Base-by-base conservation (phyloP, 768 basidiomycete genomes). In the Phanerochaete carnosa region DNA sequence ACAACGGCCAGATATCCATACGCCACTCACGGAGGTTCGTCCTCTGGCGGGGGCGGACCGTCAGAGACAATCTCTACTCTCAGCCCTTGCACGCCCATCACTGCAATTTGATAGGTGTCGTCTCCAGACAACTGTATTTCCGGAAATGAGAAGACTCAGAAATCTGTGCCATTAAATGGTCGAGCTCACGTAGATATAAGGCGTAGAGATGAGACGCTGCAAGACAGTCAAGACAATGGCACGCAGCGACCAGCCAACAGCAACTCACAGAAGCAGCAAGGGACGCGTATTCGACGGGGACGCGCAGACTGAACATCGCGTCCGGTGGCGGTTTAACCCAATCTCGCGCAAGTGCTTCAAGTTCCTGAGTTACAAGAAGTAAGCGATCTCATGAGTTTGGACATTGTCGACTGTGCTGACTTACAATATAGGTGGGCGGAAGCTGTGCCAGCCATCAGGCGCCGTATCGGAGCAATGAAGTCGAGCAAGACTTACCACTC, bases 81-180 rank as follows among this genome's bases (percentile, higher is more conserved):
- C 61, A 92, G 80, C 56, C 90, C 91, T 70, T 89, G 87, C 12
- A 91, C 85, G 57, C 89, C 88, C 81, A 88, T 86, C 59, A 84
- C 83, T n/a, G 92, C 91, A 63, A 94, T 93, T 77, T 93, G 90
- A 71, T 86, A 94, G 7, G 92, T 93, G 67, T 93, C 92, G 70
- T 94, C 91, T 55, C 88, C 83, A 15, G 89, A 90, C 59, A 94
- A 77, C 91, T 93, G 56, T 37, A 28, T 37, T 12, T n/a, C 28
- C 32, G 61, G 63, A 55, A 19, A 39, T 65, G 63, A 63, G 62
- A 7, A 35, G 33, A 35, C 33, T 13, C 33, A 47, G 30, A 72
- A 45, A 63, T 63, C 23, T 25, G 53, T 35, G 54, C 37, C 19
- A 23, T 60, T 64, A n/a, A 56, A 65, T 30, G 51, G n/a, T 26